These are phyloP conservation scores for Hordeum pubiflorum DNA, from an alignment of 202 grass and related monocot genomes.

Conservation along the genomic window DNA sequence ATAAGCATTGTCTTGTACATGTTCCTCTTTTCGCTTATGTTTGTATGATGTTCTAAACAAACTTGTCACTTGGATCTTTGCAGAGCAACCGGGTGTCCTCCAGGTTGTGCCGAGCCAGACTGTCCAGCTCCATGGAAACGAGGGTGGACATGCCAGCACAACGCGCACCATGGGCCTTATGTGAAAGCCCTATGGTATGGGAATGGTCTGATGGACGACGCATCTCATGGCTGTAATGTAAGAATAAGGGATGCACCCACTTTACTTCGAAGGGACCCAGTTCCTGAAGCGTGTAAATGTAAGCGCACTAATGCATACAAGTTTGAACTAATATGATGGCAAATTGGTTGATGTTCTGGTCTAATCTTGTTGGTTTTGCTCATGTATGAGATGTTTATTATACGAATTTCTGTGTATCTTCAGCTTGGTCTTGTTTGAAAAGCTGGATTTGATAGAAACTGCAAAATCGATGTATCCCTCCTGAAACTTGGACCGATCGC, in stretches of 20 bases:
- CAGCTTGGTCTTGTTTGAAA: too few relatives aligned
- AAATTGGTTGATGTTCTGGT: not conserved
- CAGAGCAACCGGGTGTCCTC: constrained; percentile 70
- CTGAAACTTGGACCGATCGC: too few relatives aligned
- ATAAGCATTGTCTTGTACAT: not conserved
- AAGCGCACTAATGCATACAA: not conserved
- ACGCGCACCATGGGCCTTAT: constrained; percentile 32
- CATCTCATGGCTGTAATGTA: constrained; percentile 9
- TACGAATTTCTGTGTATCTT: too few relatives aligned
- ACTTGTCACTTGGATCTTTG: constrained; percentile 3
- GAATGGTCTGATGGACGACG: not conserved
- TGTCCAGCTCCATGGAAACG: constrained; percentile 54
- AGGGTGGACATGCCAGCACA: not conserved
- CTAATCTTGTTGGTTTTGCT: not conserved
- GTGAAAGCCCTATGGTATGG: constrained; percentile 19
- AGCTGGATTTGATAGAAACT: too few relatives aligned
- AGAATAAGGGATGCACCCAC: constrained; percentile 24
- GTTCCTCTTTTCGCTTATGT: not conserved
- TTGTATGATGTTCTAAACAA: not conserved
- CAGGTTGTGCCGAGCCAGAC: constrained; percentile 59
- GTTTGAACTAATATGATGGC: not conserved
- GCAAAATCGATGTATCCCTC: too few relatives aligned
- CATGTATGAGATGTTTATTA: too few relatives aligned
- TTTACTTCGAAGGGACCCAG: not conserved
- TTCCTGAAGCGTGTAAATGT: not conserved